phyloP scores from a whole-genome alignment of 192 early-diverging fungal species.

The Lunasporangiospora selenospora region DNA sequence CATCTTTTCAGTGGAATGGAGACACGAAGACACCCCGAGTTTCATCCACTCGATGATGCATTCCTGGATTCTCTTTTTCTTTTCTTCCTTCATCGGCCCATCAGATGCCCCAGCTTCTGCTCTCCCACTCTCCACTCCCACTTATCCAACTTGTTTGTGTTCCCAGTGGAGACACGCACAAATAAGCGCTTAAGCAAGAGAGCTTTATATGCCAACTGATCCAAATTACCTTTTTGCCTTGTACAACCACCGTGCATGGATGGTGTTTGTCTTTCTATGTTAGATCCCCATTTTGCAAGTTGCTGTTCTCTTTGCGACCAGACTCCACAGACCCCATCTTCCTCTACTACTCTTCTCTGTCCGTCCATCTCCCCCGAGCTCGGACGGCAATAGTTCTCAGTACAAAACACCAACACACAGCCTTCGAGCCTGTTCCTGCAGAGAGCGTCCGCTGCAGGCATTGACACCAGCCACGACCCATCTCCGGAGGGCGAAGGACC shows the following conservation, averaged over 20 bases:
- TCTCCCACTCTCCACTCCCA: not conserved
- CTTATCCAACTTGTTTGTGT: not conserved
- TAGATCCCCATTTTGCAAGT: too few relatives aligned
- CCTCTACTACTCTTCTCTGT: not conserved
- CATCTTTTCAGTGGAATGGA: too few relatives aligned
- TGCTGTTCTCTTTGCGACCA: too few relatives aligned
- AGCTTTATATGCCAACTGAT: not conserved
- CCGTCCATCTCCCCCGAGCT: not conserved
- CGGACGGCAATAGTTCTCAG: not conserved
- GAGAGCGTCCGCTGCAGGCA: not conserved
- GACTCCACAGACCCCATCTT: too few relatives aligned
- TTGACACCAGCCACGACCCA: not conserved
- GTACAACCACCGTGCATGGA: too few relatives aligned
- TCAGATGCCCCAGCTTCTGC: not conserved
- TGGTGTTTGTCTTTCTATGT: too few relatives aligned
- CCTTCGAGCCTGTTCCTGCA: not conserved
- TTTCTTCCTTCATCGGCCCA: not conserved
- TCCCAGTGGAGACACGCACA: not conserved
- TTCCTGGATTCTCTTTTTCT: not conserved
- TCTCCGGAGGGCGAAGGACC: not conserved
- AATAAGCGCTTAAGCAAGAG: not conserved
- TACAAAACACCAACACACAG: not conserved
- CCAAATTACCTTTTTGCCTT: not conserved
- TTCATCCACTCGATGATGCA: too few relatives aligned
- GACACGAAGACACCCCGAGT: too few relatives aligned